These are phyloP conservation scores for Podaxis carcinomalis DNA, from an alignment of 768 basidiomycete species.

Conservation along the genomic window DNA sequence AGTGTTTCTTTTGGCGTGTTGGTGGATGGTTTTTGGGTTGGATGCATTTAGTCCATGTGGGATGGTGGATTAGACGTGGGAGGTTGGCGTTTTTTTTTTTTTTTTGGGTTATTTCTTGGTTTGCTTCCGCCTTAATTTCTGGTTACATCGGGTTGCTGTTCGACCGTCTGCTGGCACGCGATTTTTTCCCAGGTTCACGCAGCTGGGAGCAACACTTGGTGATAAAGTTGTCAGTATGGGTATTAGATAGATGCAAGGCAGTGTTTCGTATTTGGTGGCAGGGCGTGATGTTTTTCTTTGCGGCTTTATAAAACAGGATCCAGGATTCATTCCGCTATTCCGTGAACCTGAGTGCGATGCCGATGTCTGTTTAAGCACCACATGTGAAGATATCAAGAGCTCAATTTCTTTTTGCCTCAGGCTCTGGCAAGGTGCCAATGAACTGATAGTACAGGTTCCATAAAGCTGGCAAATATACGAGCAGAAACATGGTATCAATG, in stretches of 20 bases:
- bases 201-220: conserved; percentile 20
- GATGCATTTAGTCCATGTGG: not conserved
- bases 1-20: not conserved
- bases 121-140: not conserved
- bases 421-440: no score
- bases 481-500: no score
- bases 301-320: not conserved
- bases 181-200: conserved; percentile 24
- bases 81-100: not conserved
- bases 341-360: not conserved
- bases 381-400: no score
- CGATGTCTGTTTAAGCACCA: not conserved
- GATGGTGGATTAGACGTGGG: no score
- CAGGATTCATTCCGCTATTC: not conserved
- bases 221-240: not conserved
- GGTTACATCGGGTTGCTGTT: not conserved
- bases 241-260: not conserved
- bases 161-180: not conserved
- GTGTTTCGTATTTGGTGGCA: not conserved
- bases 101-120: no score
- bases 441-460: no score
- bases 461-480: no score
- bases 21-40: not conserved
- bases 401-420: no score
- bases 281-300: not conserved